Base-by-base conservation (phyloP, 2,329 filamentous ascomycete genomes). In the Aspergillus novofumigatus region DNA sequence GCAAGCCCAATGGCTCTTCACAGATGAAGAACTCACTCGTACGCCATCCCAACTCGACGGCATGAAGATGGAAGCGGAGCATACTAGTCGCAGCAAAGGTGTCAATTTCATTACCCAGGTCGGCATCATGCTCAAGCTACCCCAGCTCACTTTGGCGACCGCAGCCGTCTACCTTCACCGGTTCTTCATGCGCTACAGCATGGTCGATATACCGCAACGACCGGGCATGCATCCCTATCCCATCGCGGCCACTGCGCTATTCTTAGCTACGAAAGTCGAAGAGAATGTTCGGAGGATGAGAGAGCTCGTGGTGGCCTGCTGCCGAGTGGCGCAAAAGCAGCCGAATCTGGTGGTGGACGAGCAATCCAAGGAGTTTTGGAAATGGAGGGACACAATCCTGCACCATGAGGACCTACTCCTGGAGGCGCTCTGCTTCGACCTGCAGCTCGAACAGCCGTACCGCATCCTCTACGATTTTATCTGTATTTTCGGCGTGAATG, bases 321-420 rank as follows among this genome's bases (percentile, higher is more conserved):
- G 92, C 59, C 91, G 93, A 63, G 91, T 97, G 21, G 94, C 93
- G 28, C 92, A 97, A 74, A 97, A 99, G 78, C 93, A 97, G 65
- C 82, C 91, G 1, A 90, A 91, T 67, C 84, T 97, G 58, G 81
- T 93, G 54, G 90, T 97, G 53, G 94, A 99, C 71, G 94, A 97
- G 75, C 92, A 97, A 74, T 95, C 90, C 65, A 97, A 97, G 70
- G 94, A 99, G 70, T 99, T 94, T 72, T 99, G 94, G 94, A 86
- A 90, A 68, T 99, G 94, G 94, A 86, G 92, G 59, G 94, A 99
- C 71, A 94, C 89, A 57, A 96, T 99, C 56, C 79, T 97, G 14
- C 88, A 89, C 63, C 91, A 95, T 69, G 94, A 99, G 76, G 94
- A 97, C 71, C 80, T 93, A 47, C 89, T 99, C 78, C 83, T 99